Evolutionary conservation across 805 yeast genomes (phyloP), one percentile per base, ranked within the genome.

Genomic region (Yarrowia yakushimensis): DNA sequence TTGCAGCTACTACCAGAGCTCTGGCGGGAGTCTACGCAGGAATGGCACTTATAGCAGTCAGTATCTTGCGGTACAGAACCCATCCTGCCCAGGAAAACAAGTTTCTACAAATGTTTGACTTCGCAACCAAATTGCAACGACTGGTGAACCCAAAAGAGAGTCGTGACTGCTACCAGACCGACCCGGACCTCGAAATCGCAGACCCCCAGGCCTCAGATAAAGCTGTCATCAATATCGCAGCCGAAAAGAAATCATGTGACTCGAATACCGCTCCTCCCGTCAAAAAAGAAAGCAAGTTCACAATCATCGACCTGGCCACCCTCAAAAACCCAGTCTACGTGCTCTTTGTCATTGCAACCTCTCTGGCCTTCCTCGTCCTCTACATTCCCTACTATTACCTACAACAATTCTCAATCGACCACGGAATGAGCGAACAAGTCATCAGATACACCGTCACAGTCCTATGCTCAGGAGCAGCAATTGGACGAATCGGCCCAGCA

Each of bases 401-500:
- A 2, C 64, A 62, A n/a, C 63, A 59, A 22, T 62, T 62, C 18
- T 25, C 64, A 5, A 27, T 42, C 7, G 30, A 39, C 55, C 41
- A 46, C 4, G 45, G 37, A 13, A 30, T 59, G 36, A 27, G 37
- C 15, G 18, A 22, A 2, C 33, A 57, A 4, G 43, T 66, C 20
- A 64, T 69, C 10, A 63, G 65, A 37, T 68, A 67, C 50, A 62
- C 69, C 28, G 65, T 70, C 23, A 64, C 73, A 1, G 63, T 68
- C 48, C 46, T 67, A 17, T 68, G 68, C 41, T 70, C 71, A 13
- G 72, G 69, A 11, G 68, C 82, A 64, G 68, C 76, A 1, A 68
- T 82, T 36, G 85, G 85, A 4, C 72, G 86, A 50, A 76, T 83
- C 4, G 63, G 70, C 7, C 76, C 83, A 33, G 84, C 85, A 0